Base-by-base conservation (phyloP, 179 eudicot species). In the Heliamphora pulchella region DNA sequence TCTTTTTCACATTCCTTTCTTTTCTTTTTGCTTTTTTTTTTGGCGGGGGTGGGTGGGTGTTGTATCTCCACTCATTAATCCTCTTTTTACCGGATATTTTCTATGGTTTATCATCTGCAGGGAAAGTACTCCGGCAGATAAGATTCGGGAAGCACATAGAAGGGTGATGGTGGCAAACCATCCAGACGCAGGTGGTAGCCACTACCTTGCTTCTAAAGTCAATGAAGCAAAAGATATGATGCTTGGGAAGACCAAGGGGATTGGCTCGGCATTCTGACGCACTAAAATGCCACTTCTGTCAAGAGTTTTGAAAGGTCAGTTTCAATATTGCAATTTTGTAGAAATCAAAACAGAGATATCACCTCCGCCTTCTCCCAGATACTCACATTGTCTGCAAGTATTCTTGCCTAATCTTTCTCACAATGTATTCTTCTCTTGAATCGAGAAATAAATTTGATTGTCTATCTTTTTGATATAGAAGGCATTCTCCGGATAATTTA, bases 141-240 rank as follows among this genome's bases (percentile, higher is more conserved):
- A 92, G 82, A 31, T 92, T 7, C 89, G 80, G 86, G 95, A 91
- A 82, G 97, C 97, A 15, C 94, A 92, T 78, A 81, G 93, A 84
- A 90, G 82, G 79, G 93, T 92, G 81, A 92, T 92, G 97, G 88
- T 88, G 47, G 97, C 97, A 18, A 92, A 92, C 86, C 97, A 92
- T 81, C 95, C 97, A 17, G 97, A 92, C 68, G 97, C 93, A 22
- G 97, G 97, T 18, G 97, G 97, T 51, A 92, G 97, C 88, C 92
- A 92, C 80, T 92, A 89, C 84, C 86, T 92, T 75, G 97, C 97
- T 54, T 87, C 94, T 53, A 92, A 92, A 78, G 86, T 92, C 51
- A 91, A 91, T 74, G 97, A 92, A 89, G 97, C 97, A 17, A 92
- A 92, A 82, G 97, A 91, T 20, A 47, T 91, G 80, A 74, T 92